Evolutionary conservation across 1,284 basidiomycete species (phyloP).

Genomic region (Leccinum angustisporum): DNA sequence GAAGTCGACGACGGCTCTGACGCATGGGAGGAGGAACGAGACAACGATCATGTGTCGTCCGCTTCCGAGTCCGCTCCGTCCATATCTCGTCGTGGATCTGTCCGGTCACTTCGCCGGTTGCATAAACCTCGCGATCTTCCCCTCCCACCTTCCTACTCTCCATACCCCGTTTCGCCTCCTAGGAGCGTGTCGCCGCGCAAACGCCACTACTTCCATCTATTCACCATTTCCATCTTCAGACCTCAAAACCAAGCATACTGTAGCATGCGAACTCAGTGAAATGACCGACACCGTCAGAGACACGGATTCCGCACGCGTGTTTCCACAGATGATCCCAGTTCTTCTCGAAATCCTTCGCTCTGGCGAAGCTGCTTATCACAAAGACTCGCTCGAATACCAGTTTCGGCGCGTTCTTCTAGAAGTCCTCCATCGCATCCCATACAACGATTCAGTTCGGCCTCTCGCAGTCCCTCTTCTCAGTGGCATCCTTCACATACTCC

Average conservation of each 20-base stretch:
- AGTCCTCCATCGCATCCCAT: too few relatives aligned
- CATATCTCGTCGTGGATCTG: conserved; percentile 29
- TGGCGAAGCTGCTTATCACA: too few relatives aligned
- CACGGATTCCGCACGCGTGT: conserved; percentile 72
- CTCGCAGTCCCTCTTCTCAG: too few relatives aligned
- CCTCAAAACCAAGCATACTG: conserved; percentile 65
- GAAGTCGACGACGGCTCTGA: conserved; percentile 72
- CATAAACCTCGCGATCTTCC: conserved; percentile 31
- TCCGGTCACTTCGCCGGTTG: conserved; percentile 29
- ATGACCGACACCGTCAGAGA: conserved; percentile 84
- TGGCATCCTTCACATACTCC: too few relatives aligned
- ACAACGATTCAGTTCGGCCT: too few relatives aligned
- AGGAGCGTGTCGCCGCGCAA: conserved; percentile 34
- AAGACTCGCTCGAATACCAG: too few relatives aligned
- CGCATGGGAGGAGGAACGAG: conserved; percentile 62
- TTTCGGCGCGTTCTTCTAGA: too few relatives aligned
- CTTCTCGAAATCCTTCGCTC: too few relatives aligned
- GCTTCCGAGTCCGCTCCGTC: conserved; percentile 17
- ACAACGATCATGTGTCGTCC: background rate
- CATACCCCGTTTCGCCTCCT: conserved; percentile 28
- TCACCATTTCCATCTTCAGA: conserved; percentile 42
- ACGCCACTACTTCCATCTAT: conserved; percentile 17
- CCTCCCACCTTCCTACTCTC: conserved; percentile 32
- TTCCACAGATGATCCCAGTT: conserved; percentile 24
- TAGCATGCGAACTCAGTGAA: conserved; percentile 83